A percentile compares a stretch with the other conserved stretches of the same genome.
Evolutionary conservation across 2,329 filamentous ascomycete genomes (phyloP).

Genomic region (Aspergillus brunneoviolaceus): DNA sequence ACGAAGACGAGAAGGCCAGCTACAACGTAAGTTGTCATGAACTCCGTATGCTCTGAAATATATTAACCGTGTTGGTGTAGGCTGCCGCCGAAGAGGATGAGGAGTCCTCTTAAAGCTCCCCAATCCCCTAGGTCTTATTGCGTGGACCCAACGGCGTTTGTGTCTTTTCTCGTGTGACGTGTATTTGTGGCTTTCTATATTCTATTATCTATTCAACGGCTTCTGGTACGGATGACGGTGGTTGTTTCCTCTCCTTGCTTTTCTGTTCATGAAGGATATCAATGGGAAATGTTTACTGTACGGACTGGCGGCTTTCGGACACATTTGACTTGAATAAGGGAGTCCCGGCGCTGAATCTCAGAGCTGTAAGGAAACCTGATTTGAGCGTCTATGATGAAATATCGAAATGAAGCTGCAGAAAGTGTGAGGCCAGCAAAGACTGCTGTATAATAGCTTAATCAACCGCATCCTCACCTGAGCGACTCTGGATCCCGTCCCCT

Average conservation of each 20-base stretch:
- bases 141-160: constrained; percentile 36
- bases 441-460: constrained; percentile 33
- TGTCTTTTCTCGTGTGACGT: constrained; percentile 33
- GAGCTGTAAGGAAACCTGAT: constrained; percentile 19
- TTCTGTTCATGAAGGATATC: constrained; percentile 32
- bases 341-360: constrained; percentile 22
- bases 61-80: constrained; percentile 34
- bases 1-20: constrained; percentile 94
- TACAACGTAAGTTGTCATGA: constrained; percentile 69
- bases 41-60: neutral
- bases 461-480: constrained; percentile 18
- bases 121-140: constrained; percentile 21
- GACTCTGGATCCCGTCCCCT: neutral
- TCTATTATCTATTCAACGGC: constrained; percentile 34
- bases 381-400: constrained; percentile 20
- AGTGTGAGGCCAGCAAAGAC: constrained; percentile 20
- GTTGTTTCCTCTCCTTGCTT: constrained; percentile 32
- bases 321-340: constrained; percentile 32
- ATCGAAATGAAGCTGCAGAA: constrained; percentile 23
- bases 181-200: constrained; percentile 31
- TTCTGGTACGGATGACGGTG: constrained; percentile 33
- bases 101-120: constrained; percentile 37
- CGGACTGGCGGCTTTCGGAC: constrained; percentile 24
- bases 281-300: constrained; percentile 33
- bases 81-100: constrained; percentile 61